Evolutionary conservation across 2,329 filamentous ascomycete genomes (phyloP).

Genomic region (Diaporthe sp.): DNA sequence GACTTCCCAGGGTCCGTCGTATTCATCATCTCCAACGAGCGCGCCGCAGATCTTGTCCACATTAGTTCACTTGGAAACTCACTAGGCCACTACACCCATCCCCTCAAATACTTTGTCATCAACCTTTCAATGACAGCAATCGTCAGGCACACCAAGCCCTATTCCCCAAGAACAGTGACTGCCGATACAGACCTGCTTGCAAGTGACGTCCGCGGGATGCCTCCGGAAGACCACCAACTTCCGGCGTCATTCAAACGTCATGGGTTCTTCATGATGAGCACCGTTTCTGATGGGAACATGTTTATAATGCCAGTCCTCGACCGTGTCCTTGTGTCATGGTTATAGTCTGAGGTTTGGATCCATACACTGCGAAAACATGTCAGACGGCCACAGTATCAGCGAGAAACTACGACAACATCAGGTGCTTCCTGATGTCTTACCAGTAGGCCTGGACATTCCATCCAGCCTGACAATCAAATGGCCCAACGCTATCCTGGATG

Average conservation of each 20-base stretch:
- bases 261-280: neutral
- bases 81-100: neutral
- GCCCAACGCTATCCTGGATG: neutral
- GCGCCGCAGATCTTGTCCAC: neutral
- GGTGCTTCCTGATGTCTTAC: neutral
- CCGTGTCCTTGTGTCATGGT: neutral
- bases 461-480: neutral
- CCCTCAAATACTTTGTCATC: conserved; percentile 2
- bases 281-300: neutral
- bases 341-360: neutral
- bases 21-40: neutral
- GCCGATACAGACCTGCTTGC: neutral
- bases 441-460: neutral
- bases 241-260: conserved; percentile 12
- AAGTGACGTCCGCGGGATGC: neutral
- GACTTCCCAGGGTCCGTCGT: neutral
- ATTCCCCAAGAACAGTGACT: neutral
- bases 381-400: neutral
- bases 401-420: neutral
- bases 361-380: neutral
- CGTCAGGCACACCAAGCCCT: neutral
- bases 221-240: neutral
- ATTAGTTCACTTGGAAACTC: neutral
- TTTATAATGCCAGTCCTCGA: neutral
- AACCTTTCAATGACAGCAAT: neutral